phyloP scores from a whole-genome alignment of 164 flowering plant genomes.

The Chimonanthus praecox region DNA sequence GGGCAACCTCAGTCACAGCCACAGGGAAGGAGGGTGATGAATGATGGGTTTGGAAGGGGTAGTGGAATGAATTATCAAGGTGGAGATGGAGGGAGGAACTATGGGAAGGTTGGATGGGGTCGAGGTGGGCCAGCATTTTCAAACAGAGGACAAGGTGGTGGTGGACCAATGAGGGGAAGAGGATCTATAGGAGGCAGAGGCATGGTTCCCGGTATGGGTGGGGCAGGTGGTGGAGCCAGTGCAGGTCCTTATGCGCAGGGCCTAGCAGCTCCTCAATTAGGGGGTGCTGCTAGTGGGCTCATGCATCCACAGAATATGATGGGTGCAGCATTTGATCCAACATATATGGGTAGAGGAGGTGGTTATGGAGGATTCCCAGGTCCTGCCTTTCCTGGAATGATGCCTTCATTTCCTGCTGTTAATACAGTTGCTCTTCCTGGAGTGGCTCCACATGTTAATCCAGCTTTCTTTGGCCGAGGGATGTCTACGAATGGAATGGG shows the following conservation, averaged over 20 bases:
- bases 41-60: slow-evolving; percentile 52
- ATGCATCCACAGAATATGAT: slow-evolving; percentile 74
- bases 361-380: slow-evolving; percentile 67
- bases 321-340: slow-evolving; percentile 67
- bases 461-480: slow-evolving; percentile 72
- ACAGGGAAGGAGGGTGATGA: slow-evolving; percentile 48
- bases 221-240: slow-evolving; percentile 32
- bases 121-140: slow-evolving; percentile 39
- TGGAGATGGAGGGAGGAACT: slow-evolving; percentile 54
- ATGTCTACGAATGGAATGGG: slow-evolving; percentile 61
- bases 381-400: slow-evolving; percentile 61
- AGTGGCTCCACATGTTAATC: slow-evolving; percentile 77
- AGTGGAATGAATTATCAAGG: slow-evolving; percentile 39
- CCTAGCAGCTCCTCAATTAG: slow-evolving; percentile 54
- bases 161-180: slow-evolving; percentile 51
- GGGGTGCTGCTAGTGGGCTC: slow-evolving; percentile 57
- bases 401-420: slow-evolving; percentile 59
- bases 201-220: slow-evolving; percentile 33
- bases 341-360: slow-evolving; percentile 65
- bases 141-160: slow-evolving; percentile 43
- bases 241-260: slow-evolving; percentile 55
- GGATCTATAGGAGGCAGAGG: slow-evolving; percentile 46
- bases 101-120: slow-evolving; percentile 52
- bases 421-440: slow-evolving; percentile 57
- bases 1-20: slow-evolving; percentile 42